A percentile compares a stretch with the other conserved stretches of the same genome.
Evolutionary conservation across 805 yeast genomes (phyloP).

Genomic region (Candida boleticola): DNA sequence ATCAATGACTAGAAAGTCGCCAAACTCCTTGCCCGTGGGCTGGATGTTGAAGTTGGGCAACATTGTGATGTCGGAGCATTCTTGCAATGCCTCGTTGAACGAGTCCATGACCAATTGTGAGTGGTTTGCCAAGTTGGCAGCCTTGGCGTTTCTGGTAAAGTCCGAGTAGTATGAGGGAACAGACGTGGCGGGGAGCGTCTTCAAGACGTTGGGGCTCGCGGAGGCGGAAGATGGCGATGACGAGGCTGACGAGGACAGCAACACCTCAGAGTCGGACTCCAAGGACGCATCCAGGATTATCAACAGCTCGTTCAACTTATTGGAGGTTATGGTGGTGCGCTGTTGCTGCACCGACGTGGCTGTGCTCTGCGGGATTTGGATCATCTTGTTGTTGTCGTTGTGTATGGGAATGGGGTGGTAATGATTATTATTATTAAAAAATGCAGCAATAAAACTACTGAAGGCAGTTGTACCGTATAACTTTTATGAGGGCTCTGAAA

Average conservation of each 20-base stretch:
- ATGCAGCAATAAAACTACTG: too few relatives aligned
- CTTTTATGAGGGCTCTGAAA: too few relatives aligned
- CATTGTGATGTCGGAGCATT: conserved; percentile 33
- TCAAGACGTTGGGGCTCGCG: too few relatives aligned
- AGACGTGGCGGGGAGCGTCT: conserved; percentile 1
- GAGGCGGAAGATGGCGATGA: not conserved
- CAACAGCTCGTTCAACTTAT: not conserved
- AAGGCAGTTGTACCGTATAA: too few relatives aligned
- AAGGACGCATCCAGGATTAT: not conserved
- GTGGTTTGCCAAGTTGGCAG: conserved; percentile 11
- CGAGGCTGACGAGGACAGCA: not conserved
- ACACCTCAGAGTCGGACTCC: not conserved
- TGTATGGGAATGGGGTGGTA: too few relatives aligned
- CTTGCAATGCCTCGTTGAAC: conserved; percentile 28
- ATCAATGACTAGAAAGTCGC: conserved; percentile 48
- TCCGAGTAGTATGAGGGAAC: not conserved
- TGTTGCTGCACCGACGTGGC: too few relatives aligned
- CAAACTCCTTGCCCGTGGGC: conserved; percentile 37
- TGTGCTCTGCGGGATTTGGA: too few relatives aligned
- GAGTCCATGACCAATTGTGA: conserved; percentile 19
- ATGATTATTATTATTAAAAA: too few relatives aligned
- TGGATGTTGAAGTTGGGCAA: conserved; percentile 37
- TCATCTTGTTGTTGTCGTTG: too few relatives aligned
- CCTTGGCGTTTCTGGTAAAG: not conserved
- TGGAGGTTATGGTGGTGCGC: too few relatives aligned